Evolutionary conservation across 2,329 filamentous ascomycete genomes (phyloP).

Genomic region (Colletotrichum graminicola): DNA sequence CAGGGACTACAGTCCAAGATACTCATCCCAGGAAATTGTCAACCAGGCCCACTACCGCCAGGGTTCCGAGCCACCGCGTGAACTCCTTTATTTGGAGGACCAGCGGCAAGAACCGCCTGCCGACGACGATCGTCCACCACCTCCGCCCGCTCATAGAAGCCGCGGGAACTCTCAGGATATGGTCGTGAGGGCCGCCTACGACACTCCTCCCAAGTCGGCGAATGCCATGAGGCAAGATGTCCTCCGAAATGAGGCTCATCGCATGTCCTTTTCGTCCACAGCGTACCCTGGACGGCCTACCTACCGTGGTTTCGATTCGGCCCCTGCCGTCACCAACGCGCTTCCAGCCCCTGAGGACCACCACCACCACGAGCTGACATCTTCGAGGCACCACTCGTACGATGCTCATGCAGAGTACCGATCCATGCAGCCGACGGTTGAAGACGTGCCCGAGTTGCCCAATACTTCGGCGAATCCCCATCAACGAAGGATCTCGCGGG

Average conservation of each 20-base stretch:
- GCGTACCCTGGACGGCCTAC: slow-evolving; percentile 65
- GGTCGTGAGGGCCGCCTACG: slow-evolving; percentile 56
- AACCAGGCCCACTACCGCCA: slow-evolving; percentile 55
- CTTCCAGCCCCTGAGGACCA: slow-evolving; percentile 50
- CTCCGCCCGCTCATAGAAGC: slow-evolving; percentile 67
- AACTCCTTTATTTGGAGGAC: slow-evolving; percentile 50
- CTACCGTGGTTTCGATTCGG: slow-evolving; percentile 65
- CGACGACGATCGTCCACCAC: slow-evolving; percentile 64
- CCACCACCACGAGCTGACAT: slow-evolving; percentile 48
- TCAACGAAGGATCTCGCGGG: slow-evolving; percentile 46
- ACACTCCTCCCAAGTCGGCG: slow-evolving; percentile 57
- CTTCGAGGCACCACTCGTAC: slow-evolving; percentile 63
- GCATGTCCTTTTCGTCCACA: slow-evolving; percentile 59
- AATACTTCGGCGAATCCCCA: slow-evolving; percentile 46
- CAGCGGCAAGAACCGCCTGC: slow-evolving; percentile 50
- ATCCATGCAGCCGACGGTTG: slow-evolving; percentile 72
- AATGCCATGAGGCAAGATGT: slow-evolving; percentile 70
- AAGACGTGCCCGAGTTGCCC: slow-evolving; percentile 71
- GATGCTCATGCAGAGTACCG: slow-evolving; percentile 62
- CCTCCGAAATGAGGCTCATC: slow-evolving; percentile 68
- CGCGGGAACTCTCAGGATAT: slow-evolving; percentile 58
- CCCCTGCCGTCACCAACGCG: slow-evolving; percentile 54
- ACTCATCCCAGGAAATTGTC: slow-evolving; percentile 46
- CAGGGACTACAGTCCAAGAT: slow-evolving; percentile 52
- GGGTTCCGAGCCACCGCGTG: slow-evolving; percentile 51